Evolutionary conservation across 257 asterid genomes (phyloP), one percentile per base, ranked within the genome.

Genomic region (Leonotis leonurus): DNA sequence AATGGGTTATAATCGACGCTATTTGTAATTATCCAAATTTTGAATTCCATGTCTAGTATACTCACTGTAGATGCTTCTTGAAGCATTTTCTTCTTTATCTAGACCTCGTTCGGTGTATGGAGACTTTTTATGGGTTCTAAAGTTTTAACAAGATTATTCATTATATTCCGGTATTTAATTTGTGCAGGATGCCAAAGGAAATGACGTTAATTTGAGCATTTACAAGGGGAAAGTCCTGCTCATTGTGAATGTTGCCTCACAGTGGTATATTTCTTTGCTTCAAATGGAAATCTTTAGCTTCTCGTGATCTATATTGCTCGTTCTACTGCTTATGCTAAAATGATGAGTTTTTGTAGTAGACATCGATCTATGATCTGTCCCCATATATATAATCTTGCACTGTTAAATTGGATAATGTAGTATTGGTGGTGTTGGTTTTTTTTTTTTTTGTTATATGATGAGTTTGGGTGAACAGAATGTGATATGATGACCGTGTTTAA

Each of bases 161-260:
- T 52, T 17, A 46, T 48, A 25, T 32, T 12, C 36, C 32, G n/a
- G 40, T 49, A 48, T 26, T 21, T 25, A 8, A 20, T 53, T 22
- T n/a, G 41, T 62, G 70, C 80, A 85, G 89, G 93, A 85, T 62
- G 75, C 85, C 5, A 70, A 33, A 20, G 78, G 81, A n/a, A 76
- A 52, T 7, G 73, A 65, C 0, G 76, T 75, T 17, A 68, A 84
- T 75, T 77, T 87, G 64, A 70, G 89, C 63, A 41, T 10, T 24
- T 86, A 76, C 85, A 86, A 72, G 70, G 89, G 91, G 52, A 83
- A 83, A 60, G 82, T 81, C 56, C 78, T 86, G 22, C 65, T 86
- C 10, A 76, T 86, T 8, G 87, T 82, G 62, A 85, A 85, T 59
- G 95, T 84, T 62, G 93, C 95, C 51, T 87, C 93, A 9, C 81